phyloP scores from a whole-genome alignment of 495 filamentous ascomycete genomes.

The Penicillium soppii region DNA sequence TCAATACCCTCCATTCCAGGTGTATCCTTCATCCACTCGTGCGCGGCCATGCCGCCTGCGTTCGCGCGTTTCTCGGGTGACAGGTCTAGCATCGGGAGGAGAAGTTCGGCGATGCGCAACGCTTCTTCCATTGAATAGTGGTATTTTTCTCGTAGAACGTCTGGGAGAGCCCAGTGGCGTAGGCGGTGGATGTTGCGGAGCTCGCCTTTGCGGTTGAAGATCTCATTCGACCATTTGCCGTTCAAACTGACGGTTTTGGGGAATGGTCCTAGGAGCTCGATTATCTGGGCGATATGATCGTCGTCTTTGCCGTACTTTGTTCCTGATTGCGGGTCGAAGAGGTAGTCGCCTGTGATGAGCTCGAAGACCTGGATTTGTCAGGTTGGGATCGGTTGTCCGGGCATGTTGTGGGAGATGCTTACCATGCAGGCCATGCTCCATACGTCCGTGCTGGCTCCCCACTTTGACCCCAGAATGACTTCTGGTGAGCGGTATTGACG shows the following conservation, averaged over 20 bases:
- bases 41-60: conserved; percentile 89
- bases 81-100: conserved; percentile 90
- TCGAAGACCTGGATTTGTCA: conserved; percentile 74
- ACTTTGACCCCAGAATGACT: conserved; percentile 94
- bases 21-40: conserved; percentile 77
- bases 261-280: conserved; percentile 92
- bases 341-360: conserved; percentile 96
- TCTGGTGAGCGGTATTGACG: conserved; percentile 96
- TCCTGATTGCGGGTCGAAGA: conserved; percentile 97
- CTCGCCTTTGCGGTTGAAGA: conserved; percentile 97
- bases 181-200: conserved; percentile 96
- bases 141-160: conserved; percentile 95
- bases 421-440: conserved; percentile 99
- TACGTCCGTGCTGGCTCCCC: conserved; percentile 97
- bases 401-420: conserved; percentile 10
- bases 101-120: conserved; percentile 77
- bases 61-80: conserved; percentile 86
- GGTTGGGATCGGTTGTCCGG: too few species aligned
- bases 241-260: conserved; percentile 86
- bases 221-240: conserved; percentile 97
- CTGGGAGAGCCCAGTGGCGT: conserved; percentile 93
- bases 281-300: conserved; percentile 98
- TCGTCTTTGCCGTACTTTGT: conserved; percentile 99
- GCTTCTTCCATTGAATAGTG: conserved; percentile 81
- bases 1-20: conserved; percentile 82